Evolutionary conservation across 176 grass and related monocot genomes (phyloP), one percentile per base, ranked within the genome.

Genomic region (Bolboschoenus planiculmis): DNA sequence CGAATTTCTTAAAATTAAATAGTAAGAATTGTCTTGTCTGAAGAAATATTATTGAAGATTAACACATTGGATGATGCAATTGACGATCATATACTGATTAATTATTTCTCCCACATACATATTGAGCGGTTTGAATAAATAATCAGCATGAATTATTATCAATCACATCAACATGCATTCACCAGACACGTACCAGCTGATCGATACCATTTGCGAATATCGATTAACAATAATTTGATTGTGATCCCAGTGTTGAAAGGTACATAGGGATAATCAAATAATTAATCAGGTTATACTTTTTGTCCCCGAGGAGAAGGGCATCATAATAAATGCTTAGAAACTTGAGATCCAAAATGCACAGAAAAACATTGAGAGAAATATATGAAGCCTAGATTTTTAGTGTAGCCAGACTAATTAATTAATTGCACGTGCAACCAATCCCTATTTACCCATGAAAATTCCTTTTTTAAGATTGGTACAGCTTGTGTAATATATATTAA

Each of bases 211-310:
- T 70, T 46, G 40, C 9, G 7, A 72, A 72, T 46, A 27, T 44
- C n/a, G 10, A 46, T 72, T 37, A 46, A 72, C 44, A 43, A 20
- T 56, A 30, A 46, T 44, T 5, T 43, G 20, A 26, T 44, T 44
- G 26, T 51, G 24, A 76, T 51, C 72, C 44, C 26, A 7, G 1
- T 7, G 26, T 76, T 56, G 15, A 56, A n/a, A 57, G 31, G 23
- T 78, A 64, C 83, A 63, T 78, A 14, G 83, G 83, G 70, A 85
- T 74, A 15, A 61, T 63, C 36, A 85, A 85, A 63, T 11, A 82
- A 82, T 65, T 48, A 65, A 65, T 63, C 39, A 10, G 26, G 5
- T 77, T 47, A 47, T 78, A 59, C 83, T 54, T 85, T 51, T 78
- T 85, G 83, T 59, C 83, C 18, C 83, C 83, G 0, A 61, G 21